A percentile compares a stretch with the other conserved stretches of the same genome.
These are phyloP conservation scores for Naegleria fowleri DNA, from an alignment of 208 protist species.

Conservation along the genomic window DNA sequence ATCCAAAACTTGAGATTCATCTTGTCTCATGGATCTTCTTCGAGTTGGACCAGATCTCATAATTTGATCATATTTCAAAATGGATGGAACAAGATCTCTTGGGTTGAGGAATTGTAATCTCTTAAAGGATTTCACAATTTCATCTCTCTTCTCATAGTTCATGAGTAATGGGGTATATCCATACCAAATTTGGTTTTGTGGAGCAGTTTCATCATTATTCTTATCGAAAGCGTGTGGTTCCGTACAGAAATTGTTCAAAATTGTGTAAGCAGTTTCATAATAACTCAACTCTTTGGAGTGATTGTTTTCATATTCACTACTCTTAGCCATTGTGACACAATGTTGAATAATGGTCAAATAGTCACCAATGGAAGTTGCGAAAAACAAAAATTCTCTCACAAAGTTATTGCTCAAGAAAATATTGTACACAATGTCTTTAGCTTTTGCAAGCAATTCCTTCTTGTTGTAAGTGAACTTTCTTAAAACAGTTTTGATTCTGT, in stretches of 20 bases:
- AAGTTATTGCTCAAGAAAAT: conserved; percentile 18
- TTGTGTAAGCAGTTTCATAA: not conserved
- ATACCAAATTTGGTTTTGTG: conserved; percentile 5
- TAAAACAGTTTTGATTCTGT: not conserved
- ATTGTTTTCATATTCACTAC: not conserved
- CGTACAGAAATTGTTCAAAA: not conserved
- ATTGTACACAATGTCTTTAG: not conserved
- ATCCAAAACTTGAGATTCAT: not conserved
- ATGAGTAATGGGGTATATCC: not conserved
- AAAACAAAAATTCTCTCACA: not conserved
- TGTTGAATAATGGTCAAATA: not conserved
- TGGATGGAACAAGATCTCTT: not conserved
- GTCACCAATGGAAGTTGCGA: conserved; percentile 2
- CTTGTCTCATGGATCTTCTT: not conserved
- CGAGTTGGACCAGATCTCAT: not conserved
- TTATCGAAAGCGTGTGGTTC: not conserved
- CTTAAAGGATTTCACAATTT: not conserved
- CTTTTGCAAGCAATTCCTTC: not conserved
- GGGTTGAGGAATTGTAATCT: not conserved
- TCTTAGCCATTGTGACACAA: not conserved
- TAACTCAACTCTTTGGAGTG: not conserved
- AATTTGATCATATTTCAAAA: conserved; percentile 10
- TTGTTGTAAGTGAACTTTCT: not conserved
- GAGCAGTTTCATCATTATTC: not conserved
- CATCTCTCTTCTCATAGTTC: not conserved